Evolutionary conservation across 2,329 filamentous ascomycete species (phyloP).

Genomic region (Colletotrichum endophyticum): DNA sequence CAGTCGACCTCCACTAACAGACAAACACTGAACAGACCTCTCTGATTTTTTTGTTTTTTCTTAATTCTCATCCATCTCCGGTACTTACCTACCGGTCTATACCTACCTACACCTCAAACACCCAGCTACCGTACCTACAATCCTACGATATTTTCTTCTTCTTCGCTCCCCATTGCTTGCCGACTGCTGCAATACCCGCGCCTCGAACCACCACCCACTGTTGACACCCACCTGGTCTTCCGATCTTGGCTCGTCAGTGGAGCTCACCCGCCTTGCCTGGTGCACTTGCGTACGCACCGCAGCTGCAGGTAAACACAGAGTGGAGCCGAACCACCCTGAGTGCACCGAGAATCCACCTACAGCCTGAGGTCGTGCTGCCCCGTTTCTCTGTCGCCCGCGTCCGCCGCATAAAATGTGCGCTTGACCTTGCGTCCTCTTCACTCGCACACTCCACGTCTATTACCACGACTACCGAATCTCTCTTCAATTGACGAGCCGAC

Average conservation of each 20-base stretch:
- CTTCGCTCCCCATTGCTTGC: not conserved
- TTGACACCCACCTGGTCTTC: conserved; percentile 5
- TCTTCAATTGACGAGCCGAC: conserved; percentile 8
- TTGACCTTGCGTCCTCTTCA: conserved; percentile 7
- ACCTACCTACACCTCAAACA: not conserved
- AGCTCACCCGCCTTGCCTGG: conserved; percentile 11
- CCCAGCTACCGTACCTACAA: not conserved
- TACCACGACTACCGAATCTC: not conserved
- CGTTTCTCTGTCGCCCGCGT: conserved; percentile 15
- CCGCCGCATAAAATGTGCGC: conserved; percentile 21
- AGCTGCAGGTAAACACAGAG: conserved; percentile 20
- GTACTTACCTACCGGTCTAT: not conserved
- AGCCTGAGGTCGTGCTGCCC: not conserved
- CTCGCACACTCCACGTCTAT: not conserved
- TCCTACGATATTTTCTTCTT: not conserved
- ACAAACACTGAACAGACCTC: not conserved
- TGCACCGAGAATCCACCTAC: not conserved
- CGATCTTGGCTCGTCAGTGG: conserved; percentile 17
- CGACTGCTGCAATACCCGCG: not conserved
- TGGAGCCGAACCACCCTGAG: conserved; percentile 1
- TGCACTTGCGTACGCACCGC: conserved; percentile 11
- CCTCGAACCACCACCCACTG: conserved; percentile 6
- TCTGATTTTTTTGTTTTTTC: not conserved
- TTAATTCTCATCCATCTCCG: not conserved
- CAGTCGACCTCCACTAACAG: not conserved